These are phyloP conservation scores for Fraxinus platypoda DNA, from an alignment of 305 asterid genomes.

Conservation along the genomic window DNA sequence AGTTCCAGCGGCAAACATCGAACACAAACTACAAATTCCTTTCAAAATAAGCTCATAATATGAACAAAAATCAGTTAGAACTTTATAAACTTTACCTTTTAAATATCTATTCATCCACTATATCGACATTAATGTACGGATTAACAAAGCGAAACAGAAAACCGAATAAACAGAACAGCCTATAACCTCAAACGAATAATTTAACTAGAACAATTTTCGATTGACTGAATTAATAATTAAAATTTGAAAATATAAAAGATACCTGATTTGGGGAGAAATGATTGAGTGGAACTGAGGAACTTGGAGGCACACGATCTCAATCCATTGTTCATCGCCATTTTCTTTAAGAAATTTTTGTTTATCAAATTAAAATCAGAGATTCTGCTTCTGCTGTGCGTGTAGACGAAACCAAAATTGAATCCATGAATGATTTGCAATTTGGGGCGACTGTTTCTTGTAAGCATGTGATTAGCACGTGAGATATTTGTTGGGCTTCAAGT, in stretches of 20 bases:
- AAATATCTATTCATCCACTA: background rate
- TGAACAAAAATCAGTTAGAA: background rate
- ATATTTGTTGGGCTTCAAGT: background rate
- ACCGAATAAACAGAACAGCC: background rate
- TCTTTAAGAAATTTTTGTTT: background rate
- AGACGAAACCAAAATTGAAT: background rate
- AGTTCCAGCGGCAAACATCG: background rate
- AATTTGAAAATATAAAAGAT: background rate
- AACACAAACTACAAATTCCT: background rate
- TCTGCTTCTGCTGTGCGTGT: background rate
- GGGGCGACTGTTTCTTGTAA: background rate
- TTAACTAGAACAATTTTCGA: background rate
- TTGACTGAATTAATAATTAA: background rate
- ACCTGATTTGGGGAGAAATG: constrained; percentile 4
- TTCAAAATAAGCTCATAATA: background rate
- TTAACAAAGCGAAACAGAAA: background rate
- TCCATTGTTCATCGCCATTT: constrained; percentile 2
- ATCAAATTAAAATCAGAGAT: background rate
- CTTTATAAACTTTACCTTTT: background rate
- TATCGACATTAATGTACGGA: background rate
- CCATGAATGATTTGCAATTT: background rate
- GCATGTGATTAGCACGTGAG: background rate
- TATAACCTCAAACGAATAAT: background rate
- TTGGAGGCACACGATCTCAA: constrained; percentile 2
- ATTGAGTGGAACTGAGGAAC: background rate